Base-by-base conservation (phyloP, 768 basidiomycete species). In the Hydnum rufescens region DNA sequence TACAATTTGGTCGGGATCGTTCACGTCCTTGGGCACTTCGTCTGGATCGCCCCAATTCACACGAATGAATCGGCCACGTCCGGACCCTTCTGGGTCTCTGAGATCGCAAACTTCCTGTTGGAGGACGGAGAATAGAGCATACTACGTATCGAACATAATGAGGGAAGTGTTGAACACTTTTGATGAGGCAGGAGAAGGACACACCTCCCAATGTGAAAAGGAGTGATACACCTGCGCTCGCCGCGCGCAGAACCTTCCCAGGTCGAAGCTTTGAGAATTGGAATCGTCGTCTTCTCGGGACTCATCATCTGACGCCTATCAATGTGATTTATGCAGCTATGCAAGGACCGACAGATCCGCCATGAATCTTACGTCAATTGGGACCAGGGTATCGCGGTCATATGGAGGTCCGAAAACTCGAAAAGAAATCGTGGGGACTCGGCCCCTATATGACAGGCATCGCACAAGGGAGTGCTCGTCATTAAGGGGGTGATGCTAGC, bases 131-230 rank as follows among this genome's bases (percentile, higher is more conserved):
- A 81, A 88, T 28, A 88, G 69, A 3, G 70, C 63, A 62, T 81
- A 71, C 86, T 88, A 51, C 18, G 32, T 13, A 47, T 13, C 13
- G 13, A 47, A 28, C 26, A 13, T 16, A 16, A 30, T 6, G 32
- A 16, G 4, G 1, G 31, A 42, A 16, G 44, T 13, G 13, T 13
- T 28, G 16, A 16, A 47, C 1, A 26, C 34, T 39, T 39, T 19
- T 8, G 22, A 39, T 48, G 34, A 19, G 16, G 3, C n/a, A 16
- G 13, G n/a, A 54, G 39, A 36, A n/a, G 30, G 22, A 65, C 71
- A 53, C 55, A 85, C 85, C 76, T 86, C 84, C 85, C 85, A 89
- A 59, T 89, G 85, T 19, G 71, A 73, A 59, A 87, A 77, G 51
- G 71, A 64, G 60, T 88, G 85, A 58, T 74, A 89, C 18, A 77